phyloP scores from a whole-genome alignment of 2,329 filamentous ascomycete species.

The Beauveria caledonica region DNA sequence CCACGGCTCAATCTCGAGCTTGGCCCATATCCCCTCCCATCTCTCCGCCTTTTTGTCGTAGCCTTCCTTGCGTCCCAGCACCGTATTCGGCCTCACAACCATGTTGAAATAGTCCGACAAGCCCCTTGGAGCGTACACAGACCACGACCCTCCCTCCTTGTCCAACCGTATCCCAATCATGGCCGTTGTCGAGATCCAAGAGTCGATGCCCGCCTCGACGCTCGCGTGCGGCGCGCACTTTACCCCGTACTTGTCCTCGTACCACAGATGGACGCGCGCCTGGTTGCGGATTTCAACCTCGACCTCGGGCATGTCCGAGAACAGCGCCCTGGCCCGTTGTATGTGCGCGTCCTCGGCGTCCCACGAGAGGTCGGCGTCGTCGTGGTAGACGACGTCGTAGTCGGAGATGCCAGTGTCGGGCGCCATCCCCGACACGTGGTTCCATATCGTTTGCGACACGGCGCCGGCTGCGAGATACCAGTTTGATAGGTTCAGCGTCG shows the following conservation, averaged over 20 bases:
- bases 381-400: conserved; percentile 30
- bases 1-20: conserved; percentile 22
- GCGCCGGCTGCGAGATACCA: conserved; percentile 30
- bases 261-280: conserved; percentile 31
- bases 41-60: conserved; percentile 25
- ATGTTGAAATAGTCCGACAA: conserved; percentile 28
- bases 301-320: conserved; percentile 19
- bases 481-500: conserved; percentile 21
- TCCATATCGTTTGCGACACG: conserved; percentile 32
- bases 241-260: conserved; percentile 23
- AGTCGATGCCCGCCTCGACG: conserved; percentile 24
- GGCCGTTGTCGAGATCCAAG: conserved; percentile 28
- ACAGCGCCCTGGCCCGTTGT: conserved; percentile 21
- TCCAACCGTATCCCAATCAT: conserved; percentile 21
- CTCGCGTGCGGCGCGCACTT: conserved; percentile 23
- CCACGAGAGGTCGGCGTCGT: conserved; percentile 25
- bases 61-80: conserved; percentile 18
- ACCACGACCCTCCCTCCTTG: conserved; percentile 20
- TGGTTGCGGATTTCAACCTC: conserved; percentile 32
- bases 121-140: conserved; percentile 27
- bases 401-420: conserved; percentile 27
- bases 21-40: conserved; percentile 24
- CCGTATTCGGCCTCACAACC: conserved; percentile 24
- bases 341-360: conserved; percentile 29
- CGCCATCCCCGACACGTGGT: conserved; percentile 20